Base-by-base conservation (phyloP, 768 basidiomycete species). In the Floccularia luteovirens region DNA sequence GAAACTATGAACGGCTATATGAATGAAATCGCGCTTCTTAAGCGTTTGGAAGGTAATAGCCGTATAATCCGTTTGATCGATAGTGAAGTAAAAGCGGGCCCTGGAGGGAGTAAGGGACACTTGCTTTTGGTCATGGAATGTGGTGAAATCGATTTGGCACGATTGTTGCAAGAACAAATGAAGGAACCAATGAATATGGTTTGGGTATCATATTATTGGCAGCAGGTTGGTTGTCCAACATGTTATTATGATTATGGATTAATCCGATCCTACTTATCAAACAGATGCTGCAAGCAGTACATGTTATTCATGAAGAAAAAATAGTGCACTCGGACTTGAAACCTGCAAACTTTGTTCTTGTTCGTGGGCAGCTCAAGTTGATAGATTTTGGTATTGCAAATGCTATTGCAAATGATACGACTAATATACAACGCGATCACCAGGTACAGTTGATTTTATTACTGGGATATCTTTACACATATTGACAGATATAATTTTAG, bases 381-480 rank as follows among this genome's bases (percentile, higher is more conserved):
- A 99, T 99, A 48, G 94, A 99, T 59, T 99, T 99, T 54, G 94
- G 94, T n/a, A 99, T 99, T 53, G 93, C 94, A 11, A 97, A 97
- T 56, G 93, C 93, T 6, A 94, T 99, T 48, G 92, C 93, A 13
- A 97, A 93, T 54, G 94, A 99, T 51, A 99, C 94, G 1, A 97
- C 94, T 2, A 97, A 99, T 53, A 97, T 98, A 42, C 91, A 94
- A 48, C 74, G 94, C 42, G 94, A 99, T 50, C 88, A 90, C 54
- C 91, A 93, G 75, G 90, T 90, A 50, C 14, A 8, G 27, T 30
- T 17, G 11, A 17, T 25, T 5, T 21, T 17, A 33, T 35, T 28
- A 2, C 21, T 13, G 3, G 3, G 22, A 39, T 20, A 28, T 41
- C 24, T 42, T 37, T 27, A 43, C 36, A 45, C 24, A 39, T 33